Percentiles rank a stretch among this genome's conserved stretches.
Evolutionary conservation across 1,284 basidiomycete species (phyloP).

Genomic region (Mycena citricolor): DNA sequence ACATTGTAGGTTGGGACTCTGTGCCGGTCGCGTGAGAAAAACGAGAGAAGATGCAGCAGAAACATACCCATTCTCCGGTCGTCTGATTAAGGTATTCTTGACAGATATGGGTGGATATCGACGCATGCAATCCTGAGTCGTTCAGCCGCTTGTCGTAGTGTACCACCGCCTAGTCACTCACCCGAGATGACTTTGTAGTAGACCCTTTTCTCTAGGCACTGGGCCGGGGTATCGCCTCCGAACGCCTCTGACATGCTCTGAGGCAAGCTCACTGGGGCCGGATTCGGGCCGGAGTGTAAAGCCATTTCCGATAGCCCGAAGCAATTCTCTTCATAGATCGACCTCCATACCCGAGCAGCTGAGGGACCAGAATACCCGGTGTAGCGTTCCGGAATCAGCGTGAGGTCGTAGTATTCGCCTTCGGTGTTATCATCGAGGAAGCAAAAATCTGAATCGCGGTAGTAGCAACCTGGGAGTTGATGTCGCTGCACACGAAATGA

Average conservation of each 20-base stretch:
- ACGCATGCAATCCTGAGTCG: slow-evolving; percentile 96
- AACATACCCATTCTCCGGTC: slow-evolving; percentile 87
- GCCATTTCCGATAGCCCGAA: slow-evolving; percentile 78
- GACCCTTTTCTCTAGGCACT: slow-evolving; percentile 92
- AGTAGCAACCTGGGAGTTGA: slow-evolving; percentile 80
- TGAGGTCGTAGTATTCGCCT: slow-evolving; percentile 92
- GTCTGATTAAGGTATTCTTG: slow-evolving; percentile 87
- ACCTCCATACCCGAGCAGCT: slow-evolving; percentile 87
- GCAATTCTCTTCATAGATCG: slow-evolving; percentile 99
- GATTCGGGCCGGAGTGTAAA: slow-evolving; percentile 45
- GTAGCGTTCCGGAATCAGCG: slow-evolving; percentile 92
- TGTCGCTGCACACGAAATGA: slow-evolving; percentile 46
- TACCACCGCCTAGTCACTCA: too few relatives aligned
- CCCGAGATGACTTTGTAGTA: slow-evolving; percentile 97
- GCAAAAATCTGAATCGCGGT: slow-evolving; percentile 91
- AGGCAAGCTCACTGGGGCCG: slow-evolving; percentile 48
- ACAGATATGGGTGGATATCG: slow-evolving; percentile 97
- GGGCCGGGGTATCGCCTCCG: slow-evolving; percentile 43
- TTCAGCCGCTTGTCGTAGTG: too few relatives aligned
- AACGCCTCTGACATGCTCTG: slow-evolving; percentile 54
- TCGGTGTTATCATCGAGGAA: slow-evolving; percentile 90
- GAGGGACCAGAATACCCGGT: slow-evolving; percentile 93
- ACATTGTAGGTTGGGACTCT: slow-evolving; percentile 89
- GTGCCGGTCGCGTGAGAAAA: neutral
- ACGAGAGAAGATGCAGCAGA: slow-evolving; percentile 6